A percentile compares a stretch with the other conserved stretches of the same genome.
Evolutionary conservation across 164 flowering plant genomes (phyloP).

Genomic region (Vitis rotundifolia): DNA sequence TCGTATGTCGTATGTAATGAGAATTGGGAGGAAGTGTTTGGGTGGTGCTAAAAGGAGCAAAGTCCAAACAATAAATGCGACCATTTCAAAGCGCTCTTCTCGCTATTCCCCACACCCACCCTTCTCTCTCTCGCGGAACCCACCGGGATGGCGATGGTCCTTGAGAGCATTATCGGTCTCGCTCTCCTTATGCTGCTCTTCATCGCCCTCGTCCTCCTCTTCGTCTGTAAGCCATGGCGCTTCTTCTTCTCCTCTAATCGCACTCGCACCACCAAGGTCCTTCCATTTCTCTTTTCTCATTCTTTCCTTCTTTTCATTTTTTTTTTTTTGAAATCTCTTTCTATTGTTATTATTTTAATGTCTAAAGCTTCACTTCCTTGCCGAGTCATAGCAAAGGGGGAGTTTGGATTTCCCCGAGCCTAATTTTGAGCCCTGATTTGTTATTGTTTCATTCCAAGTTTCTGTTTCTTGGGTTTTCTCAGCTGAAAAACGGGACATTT

Average conservation of each 20-base stretch:
- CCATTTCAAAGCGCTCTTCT: conserved; percentile 69
- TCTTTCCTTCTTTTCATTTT: background rate
- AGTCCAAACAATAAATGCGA: conserved; percentile 31
- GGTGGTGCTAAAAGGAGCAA: too few species aligned
- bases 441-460: too few species aligned
- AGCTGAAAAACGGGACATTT: too few species aligned
- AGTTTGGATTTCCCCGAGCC: too few species aligned
- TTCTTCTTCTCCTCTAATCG: conserved; percentile 38
- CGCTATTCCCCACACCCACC: conserved; percentile 38
- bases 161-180: conserved; percentile 43
- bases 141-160: conserved; percentile 49
- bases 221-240: conserved; percentile 86
- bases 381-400: too few species aligned
- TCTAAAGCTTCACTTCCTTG: background rate
- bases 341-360: background rate
- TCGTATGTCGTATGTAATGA: too few species aligned
- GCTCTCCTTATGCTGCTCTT: conserved; percentile 60
- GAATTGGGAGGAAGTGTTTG: too few species aligned
- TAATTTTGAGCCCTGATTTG: too few species aligned
- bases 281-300: background rate
- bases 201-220: conserved; percentile 51
- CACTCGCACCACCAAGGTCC: conserved; percentile 56
- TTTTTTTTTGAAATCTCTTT: conserved; percentile 4
- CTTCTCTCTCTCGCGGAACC: conserved; percentile 19
- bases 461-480: too few species aligned